These are phyloP conservation scores for Penicillium sp. DNA, from an alignment of 2,329 filamentous ascomycete genomes.

Conservation along the genomic window DNA sequence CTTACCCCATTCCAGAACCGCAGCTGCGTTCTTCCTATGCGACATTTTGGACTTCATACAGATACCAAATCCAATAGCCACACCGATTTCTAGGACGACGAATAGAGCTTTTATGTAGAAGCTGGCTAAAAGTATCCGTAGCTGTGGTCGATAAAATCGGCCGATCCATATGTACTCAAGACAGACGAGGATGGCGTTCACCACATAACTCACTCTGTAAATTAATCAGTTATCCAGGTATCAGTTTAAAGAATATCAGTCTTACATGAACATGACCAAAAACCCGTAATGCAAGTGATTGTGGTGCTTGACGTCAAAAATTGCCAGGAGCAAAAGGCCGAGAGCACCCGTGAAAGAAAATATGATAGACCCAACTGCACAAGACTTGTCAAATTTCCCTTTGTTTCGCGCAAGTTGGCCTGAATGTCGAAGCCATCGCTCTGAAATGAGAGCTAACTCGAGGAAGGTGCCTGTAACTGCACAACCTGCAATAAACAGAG, in stretches of 20 bases:
- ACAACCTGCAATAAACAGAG: neutral
- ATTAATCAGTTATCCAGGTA: neutral
- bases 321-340: neutral
- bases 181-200: neutral
- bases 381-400: neutral
- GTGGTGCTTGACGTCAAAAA: neutral
- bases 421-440: neutral
- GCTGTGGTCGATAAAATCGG: neutral
- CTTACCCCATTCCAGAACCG: neutral
- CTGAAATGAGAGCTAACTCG: neutral
- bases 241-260: no score
- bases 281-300: neutral
- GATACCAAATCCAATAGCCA: neutral
- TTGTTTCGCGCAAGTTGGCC: neutral
- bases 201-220: neutral
- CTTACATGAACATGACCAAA: neutral
- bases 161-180: neutral
- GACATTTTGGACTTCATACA: neutral
- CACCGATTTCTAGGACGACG: neutral
- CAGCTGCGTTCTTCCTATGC: neutral
- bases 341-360: neutral
- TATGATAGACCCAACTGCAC: neutral
- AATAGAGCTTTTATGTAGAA: neutral
- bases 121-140: neutral
- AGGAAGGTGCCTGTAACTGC: neutral